phyloP scores from a whole-genome alignment of 2,329 filamentous ascomycete species.

The Claviceps africana region DNA sequence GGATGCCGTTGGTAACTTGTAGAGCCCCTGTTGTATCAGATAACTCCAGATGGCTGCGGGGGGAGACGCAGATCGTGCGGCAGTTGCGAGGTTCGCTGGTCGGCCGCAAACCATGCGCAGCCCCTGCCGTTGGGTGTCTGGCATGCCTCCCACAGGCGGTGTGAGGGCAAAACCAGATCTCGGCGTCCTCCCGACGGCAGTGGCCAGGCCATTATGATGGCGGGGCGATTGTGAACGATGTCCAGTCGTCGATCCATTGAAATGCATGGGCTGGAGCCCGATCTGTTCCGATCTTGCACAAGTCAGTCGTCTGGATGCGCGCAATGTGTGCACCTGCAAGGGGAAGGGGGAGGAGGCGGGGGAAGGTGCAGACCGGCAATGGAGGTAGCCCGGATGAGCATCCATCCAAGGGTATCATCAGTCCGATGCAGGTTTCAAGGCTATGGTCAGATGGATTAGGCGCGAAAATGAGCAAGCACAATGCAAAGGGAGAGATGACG shows the following conservation, averaged over 20 bases:
- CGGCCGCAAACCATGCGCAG: not conserved
- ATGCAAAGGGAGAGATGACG: not conserved
- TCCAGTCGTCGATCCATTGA: not conserved
- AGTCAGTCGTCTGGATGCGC: not conserved
- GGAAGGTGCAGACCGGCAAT: not conserved
- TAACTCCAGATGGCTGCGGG: too few species aligned
- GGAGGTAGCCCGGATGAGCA: too few species aligned
- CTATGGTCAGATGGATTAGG: too few species aligned
- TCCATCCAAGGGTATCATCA: too few species aligned
- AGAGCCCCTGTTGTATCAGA: too few species aligned
- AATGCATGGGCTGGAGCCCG: not conserved
- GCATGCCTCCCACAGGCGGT: not conserved
- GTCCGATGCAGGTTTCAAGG: too few species aligned
- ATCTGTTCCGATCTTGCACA: not conserved
- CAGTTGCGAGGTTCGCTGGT: not conserved
- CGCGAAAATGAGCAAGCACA: too few species aligned
- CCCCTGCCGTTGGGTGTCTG: not conserved
- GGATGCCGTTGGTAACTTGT: too few species aligned
- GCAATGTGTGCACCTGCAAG: not conserved
- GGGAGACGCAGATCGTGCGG: too few species aligned
- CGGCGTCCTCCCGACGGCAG: not conserved
- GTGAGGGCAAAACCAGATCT: not conserved
- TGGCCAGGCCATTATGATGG: too few species aligned
- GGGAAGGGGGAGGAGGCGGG: too few species aligned
- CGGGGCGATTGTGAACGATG: too few species aligned